A percentile compares a stretch with the other conserved stretches of the same genome.
Evolutionary conservation across 2,329 filamentous ascomycete genomes (phyloP).

Genomic region (Aspergillus fumigatus): DNA sequence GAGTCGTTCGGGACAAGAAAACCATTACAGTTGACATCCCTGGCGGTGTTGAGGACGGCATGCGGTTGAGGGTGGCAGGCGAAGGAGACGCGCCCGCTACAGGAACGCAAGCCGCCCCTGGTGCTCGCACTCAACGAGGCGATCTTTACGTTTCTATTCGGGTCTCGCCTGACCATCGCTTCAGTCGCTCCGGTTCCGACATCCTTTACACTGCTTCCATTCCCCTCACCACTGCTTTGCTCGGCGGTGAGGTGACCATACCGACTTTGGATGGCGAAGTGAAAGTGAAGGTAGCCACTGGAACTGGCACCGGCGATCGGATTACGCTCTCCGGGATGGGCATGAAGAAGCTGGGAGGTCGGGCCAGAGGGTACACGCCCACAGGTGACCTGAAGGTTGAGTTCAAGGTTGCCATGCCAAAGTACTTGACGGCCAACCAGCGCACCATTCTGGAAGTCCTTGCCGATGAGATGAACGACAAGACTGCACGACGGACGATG

Average conservation of each 20-base stretch:
- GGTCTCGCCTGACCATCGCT: slow-evolving; percentile 85
- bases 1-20: slow-evolving; percentile 76
- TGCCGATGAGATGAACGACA: slow-evolving; percentile 92
- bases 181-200: slow-evolving; percentile 80
- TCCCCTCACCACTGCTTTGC: slow-evolving; percentile 84
- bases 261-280: slow-evolving; percentile 89
- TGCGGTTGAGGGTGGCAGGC: slow-evolving; percentile 78
- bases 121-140: slow-evolving; percentile 65
- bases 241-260: slow-evolving; percentile 84
- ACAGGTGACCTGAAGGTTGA: slow-evolving; percentile 86
- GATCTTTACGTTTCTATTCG: slow-evolving; percentile 89
- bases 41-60: slow-evolving; percentile 91
- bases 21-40: slow-evolving; percentile 88
- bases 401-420: slow-evolving; percentile 93
- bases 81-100: slow-evolving; percentile 84
- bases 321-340: slow-evolving; percentile 87
- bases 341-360: slow-evolving; percentile 76
- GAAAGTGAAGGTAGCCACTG: slow-evolving; percentile 84
- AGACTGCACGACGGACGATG: slow-evolving; percentile 88
- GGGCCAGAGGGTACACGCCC: slow-evolving; percentile 50
- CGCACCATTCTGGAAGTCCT: slow-evolving; percentile 91
- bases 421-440: slow-evolving; percentile 87
- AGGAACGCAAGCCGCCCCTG: slow-evolving; percentile 61
- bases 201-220: slow-evolving; percentile 89
- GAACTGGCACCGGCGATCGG: slow-evolving; percentile 87